These are phyloP conservation scores for Flaveria robusta DNA, from an alignment of 129 eudicot species.

Conservation along the genomic window DNA sequence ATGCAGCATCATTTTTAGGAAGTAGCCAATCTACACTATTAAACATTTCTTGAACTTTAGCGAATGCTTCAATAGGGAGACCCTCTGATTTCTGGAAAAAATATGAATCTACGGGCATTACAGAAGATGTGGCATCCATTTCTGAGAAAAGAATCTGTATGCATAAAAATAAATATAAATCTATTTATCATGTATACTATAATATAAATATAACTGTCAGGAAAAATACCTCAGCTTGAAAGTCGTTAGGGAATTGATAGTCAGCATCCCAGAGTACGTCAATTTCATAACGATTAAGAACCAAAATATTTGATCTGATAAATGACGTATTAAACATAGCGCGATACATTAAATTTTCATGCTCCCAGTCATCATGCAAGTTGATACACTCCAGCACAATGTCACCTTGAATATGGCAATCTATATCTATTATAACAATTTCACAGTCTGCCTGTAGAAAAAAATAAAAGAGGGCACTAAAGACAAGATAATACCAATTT, in stretches of 20 bases:
- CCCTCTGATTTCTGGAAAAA: slow-evolving; percentile 54
- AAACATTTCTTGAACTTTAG: slow-evolving; percentile 60
- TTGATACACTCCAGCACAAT: slow-evolving; percentile 83
- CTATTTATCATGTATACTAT: not conserved
- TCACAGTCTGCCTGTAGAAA: slow-evolving; percentile 74
- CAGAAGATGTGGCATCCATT: slow-evolving; percentile 59
- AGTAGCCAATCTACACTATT: slow-evolving; percentile 58
- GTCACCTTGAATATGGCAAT: slow-evolving; percentile 85
- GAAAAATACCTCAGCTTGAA: slow-evolving; percentile 69
- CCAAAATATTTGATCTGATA: slow-evolving; percentile 75
- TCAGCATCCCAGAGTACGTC: slow-evolving; percentile 67
- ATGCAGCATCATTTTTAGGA: slow-evolving; percentile 43
- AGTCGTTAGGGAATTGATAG: slow-evolving; percentile 60
- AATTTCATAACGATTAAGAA: slow-evolving; percentile 74
- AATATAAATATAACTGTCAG: slow-evolving; percentile 1
- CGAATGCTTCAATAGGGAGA: slow-evolving; percentile 78
- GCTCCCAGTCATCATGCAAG: slow-evolving; percentile 55
- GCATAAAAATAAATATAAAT: slow-evolving; percentile 26
- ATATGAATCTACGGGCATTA: slow-evolving; percentile 39
- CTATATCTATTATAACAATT: slow-evolving; percentile 66
- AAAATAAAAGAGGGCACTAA: slow-evolving; percentile 4
- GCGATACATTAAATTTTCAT: slow-evolving; percentile 67
- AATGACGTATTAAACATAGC: slow-evolving; percentile 91
- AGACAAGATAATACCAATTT: not conserved
- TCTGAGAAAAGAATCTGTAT: slow-evolving; percentile 80